Conservation (phyloP, 768 basidiomycete genomes). For the Rhizopogon vulgaris region DNA sequence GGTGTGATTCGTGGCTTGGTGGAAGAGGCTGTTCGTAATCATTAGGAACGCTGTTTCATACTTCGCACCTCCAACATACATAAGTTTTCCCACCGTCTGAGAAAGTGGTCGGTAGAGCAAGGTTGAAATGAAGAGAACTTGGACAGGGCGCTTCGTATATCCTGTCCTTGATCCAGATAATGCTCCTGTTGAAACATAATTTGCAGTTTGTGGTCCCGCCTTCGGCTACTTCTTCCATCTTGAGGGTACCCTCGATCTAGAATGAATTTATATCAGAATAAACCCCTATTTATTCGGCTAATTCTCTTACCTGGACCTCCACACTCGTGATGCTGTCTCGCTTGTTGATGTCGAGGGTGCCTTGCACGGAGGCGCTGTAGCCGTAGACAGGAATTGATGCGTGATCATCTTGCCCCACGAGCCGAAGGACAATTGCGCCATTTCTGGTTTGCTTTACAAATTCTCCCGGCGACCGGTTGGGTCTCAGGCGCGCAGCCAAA, state of each 20-base stretch:
- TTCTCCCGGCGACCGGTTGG: slow-evolving; percentile 35
- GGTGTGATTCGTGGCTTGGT: slow-evolving; percentile 61
- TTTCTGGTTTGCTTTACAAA: slow-evolving; percentile 57
- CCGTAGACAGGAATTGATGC: slow-evolving; percentile 54
- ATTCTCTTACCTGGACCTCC: slow-evolving; percentile 50
- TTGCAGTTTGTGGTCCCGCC: slow-evolving; percentile 51
- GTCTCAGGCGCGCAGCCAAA: slow-evolving; percentile 36
- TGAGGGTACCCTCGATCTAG: slow-evolving; percentile 58
- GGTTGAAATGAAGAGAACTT: slow-evolving; percentile 42
- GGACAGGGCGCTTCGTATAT: slow-evolving; percentile 42
- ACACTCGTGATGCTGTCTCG: slow-evolving; percentile 51
- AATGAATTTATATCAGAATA: neutral
- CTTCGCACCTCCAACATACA: slow-evolving; percentile 33
- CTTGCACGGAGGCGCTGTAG: slow-evolving; percentile 43
- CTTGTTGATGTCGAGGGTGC: slow-evolving; percentile 49
- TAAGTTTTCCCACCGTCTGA: slow-evolving; percentile 48
- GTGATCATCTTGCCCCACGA: slow-evolving; percentile 48
- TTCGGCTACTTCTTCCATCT: slow-evolving; percentile 58
- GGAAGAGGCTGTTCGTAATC: slow-evolving; percentile 48
- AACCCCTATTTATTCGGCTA: neutral
- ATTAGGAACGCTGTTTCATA: neutral
- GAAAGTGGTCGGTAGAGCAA: slow-evolving; percentile 56
- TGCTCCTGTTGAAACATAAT: slow-evolving; percentile 43
- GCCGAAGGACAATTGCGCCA: slow-evolving; percentile 44
- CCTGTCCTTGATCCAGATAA: slow-evolving; percentile 54